Evolutionary conservation across 257 asterid species (phyloP).

Genomic region (Solanum dulcamara): DNA sequence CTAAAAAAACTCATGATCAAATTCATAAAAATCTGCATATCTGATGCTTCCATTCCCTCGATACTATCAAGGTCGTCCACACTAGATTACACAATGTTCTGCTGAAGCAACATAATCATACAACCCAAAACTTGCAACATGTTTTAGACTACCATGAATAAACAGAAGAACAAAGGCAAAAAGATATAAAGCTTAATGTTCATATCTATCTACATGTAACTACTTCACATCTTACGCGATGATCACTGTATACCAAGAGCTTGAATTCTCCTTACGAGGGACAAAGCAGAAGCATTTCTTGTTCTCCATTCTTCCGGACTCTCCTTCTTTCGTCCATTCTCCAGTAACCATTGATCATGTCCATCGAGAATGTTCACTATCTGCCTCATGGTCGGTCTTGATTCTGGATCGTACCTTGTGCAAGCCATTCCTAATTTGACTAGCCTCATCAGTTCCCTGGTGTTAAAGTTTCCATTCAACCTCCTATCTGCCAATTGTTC

Average conservation of each 20-base stretch:
- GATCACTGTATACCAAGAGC: slow-evolving; percentile 74
- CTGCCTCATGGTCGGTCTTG: slow-evolving; percentile 78
- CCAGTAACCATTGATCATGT: slow-evolving; percentile 52
- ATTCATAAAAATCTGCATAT: not conserved
- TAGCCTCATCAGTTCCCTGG: slow-evolving; percentile 51
- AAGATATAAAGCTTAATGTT: not conserved
- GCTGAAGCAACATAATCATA: not conserved
- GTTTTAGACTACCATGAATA: not conserved
- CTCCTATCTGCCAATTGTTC: slow-evolving; percentile 58
- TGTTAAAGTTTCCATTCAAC: slow-evolving; percentile 46
- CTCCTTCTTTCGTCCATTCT: slow-evolving; percentile 30
- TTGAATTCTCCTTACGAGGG: slow-evolving; percentile 66
- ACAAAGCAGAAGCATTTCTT: slow-evolving; percentile 49
- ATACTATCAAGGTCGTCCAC: not conserved
- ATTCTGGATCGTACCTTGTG: slow-evolving; percentile 48
- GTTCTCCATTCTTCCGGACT: slow-evolving; percentile 57
- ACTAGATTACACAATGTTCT: not conserved
- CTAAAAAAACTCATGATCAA: not conserved
- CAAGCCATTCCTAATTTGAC: slow-evolving; percentile 70
- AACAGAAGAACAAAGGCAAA: not conserved
- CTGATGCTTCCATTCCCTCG: not conserved
- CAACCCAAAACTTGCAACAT: not conserved
- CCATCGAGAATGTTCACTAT: slow-evolving; percentile 79
- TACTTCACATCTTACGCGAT: not conserved
- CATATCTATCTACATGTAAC: not conserved